Evolutionary conservation across 2,329 filamentous ascomycete species (phyloP).

Genomic region (Talaromyces sp.): DNA sequence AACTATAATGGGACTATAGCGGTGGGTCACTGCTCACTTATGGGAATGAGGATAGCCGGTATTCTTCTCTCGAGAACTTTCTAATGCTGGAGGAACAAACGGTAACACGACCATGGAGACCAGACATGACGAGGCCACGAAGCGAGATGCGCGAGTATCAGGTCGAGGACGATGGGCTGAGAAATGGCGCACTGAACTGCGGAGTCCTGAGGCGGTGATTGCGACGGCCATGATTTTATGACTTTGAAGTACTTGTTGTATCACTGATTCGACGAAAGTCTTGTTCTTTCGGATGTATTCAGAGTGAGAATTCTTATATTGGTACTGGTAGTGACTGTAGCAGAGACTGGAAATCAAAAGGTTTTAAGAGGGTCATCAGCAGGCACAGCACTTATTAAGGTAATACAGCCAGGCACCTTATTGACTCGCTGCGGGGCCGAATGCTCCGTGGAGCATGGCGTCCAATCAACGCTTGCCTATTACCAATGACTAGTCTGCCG

Average conservation of each 20-base stretch:
- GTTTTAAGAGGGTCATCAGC: background rate
- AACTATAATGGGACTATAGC: background rate
- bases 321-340: background rate
- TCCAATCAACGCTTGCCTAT: background rate
- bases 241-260: background rate
- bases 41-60: conserved; percentile 36
- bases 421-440: background rate
- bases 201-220: conserved; percentile 9
- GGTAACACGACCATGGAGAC: conserved; percentile 43
- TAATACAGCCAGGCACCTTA: conserved; percentile 1
- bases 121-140: conserved; percentile 41
- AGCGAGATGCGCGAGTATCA: conserved; percentile 38
- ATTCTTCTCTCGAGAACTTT: conserved; percentile 43
- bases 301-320: background rate
- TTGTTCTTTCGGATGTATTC: background rate
- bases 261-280: background rate
- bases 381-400: background rate
- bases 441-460: background rate
- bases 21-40: conserved; percentile 29
- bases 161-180: conserved; percentile 41
- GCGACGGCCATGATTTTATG: conserved; percentile 11
- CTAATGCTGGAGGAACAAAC: conserved; percentile 46
- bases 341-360: background rate
- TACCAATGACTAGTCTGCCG: background rate
- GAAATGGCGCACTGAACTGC: conserved; percentile 40